These are phyloP conservation scores for Aphanomyces stellatus DNA, from an alignment of 352 stramenopile species.

Conservation along the genomic window DNA sequence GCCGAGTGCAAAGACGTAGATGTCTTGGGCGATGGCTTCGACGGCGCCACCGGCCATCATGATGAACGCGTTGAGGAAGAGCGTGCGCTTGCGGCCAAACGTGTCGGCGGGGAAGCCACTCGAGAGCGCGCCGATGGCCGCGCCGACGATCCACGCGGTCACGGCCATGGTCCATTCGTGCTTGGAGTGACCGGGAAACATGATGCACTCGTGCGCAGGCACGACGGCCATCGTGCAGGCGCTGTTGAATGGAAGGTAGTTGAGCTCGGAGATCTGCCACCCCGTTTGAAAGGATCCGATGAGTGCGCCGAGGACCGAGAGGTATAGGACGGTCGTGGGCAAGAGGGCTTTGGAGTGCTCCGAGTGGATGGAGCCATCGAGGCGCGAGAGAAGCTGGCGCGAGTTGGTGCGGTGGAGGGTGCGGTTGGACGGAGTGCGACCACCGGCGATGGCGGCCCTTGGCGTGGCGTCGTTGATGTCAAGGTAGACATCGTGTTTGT, in stretches of 20 bases:
- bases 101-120: constrained; percentile 24
- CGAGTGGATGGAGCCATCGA: constrained; percentile 4
- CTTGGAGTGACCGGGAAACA: constrained; percentile 31
- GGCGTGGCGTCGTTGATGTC: not conserved
- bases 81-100: constrained; percentile 30
- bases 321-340: constrained; percentile 27
- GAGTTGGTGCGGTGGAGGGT: constrained; percentile 3
- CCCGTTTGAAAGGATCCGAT: constrained; percentile 46
- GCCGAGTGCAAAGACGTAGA: constrained; percentile 32
- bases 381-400: not conserved
- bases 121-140: not conserved
- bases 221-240: not conserved
- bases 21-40: constrained; percentile 27
- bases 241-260: constrained; percentile 42
- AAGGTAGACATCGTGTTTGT: constrained; percentile 1
- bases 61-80: constrained; percentile 34
- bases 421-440: not conserved
- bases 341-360: constrained; percentile 13
- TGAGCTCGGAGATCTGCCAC: constrained; percentile 54
- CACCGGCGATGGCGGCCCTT: not conserved
- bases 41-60: constrained; percentile 35
- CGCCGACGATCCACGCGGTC: constrained; percentile 31
- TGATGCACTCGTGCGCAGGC: constrained; percentile 18
- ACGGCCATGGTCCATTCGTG: constrained; percentile 33
- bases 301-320: constrained; percentile 37